Base-by-base conservation (phyloP, 1,284 basidiomycete species). In the Lentinus polychrous region DNA sequence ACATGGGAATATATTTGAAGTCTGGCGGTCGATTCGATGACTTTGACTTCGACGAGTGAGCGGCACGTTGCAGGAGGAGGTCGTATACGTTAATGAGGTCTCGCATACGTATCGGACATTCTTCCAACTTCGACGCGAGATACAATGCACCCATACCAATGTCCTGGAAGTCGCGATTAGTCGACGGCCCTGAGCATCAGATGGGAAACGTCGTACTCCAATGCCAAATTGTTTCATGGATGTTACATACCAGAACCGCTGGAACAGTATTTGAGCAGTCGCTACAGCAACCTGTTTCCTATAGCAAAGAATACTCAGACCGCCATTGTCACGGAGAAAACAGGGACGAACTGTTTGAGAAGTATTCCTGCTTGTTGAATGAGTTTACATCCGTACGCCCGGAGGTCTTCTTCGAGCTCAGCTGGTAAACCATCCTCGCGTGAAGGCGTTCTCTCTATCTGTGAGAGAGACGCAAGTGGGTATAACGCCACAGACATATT, bases 211-310 rank as follows among this genome's bases (percentile, higher is more conserved):
- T 73, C 82, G 66, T 59, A 95, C 94, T 55, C 83, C 86, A 50
- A 96, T 84, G 22, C 91, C 84, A 64, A 95, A 99, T 52, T 93
- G 87, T 60, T 87, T 86, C 81, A 99, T 83, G 2, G 94, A 96
- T 3, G 89, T 86, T 14, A 96, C 91, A 69, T 83, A 98, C 89
- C 87, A 99, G 74, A 99, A 99, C 24, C 95, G 76, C 56, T 99
- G 95, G 63, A 95, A 95, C 3, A 99, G 70, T 35, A 98, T 92
- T 63, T 98, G 94, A 0, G 96, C 96, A 0, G 93, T 92, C 3
- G 95, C 93, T 58, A 96, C 91, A 6, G 94, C 94, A 37, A 94
- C 91, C 65, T 99, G 96, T 52, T 97, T 96, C 63, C 94, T 96
- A 57, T 49, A 8, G 22, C 7, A 37, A 49, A 5, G 23, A 12